Percentiles rank a stretch among this genome's conserved stretches.
These are phyloP conservation scores for Byssothecium circinans DNA, from an alignment of 2,329 filamentous ascomycete species.

Conservation along the genomic window DNA sequence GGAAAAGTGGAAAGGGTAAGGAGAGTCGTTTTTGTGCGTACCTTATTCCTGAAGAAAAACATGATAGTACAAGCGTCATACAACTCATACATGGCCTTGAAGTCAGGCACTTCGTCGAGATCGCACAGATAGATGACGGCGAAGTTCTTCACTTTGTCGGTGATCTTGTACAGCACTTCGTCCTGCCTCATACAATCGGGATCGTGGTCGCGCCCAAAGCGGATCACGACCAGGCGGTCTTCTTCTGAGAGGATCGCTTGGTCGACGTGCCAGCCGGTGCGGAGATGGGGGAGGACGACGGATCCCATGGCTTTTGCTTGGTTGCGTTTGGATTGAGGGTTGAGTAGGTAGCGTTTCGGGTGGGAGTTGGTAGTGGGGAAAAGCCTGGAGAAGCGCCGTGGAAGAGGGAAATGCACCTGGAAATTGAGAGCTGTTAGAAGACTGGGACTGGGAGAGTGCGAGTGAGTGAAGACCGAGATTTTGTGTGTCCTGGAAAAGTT, in stretches of 20 bases:
- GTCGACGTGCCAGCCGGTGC: constrained; percentile 96
- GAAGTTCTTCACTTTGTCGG: constrained; percentile 91
- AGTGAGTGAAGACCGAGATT: neutral
- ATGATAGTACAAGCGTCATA: constrained; percentile 94
- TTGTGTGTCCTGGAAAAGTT: neutral
- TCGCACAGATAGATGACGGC: constrained; percentile 83
- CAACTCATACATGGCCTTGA: constrained; percentile 92
- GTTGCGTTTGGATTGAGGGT: neutral
- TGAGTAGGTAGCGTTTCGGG: no score
- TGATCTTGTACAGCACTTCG: constrained; percentile 92
- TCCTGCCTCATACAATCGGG: constrained; percentile 82
- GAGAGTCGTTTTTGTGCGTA: no score
- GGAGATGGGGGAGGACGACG: constrained; percentile 87
- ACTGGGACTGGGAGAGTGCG: neutral
- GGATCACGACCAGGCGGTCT: constrained; percentile 88
- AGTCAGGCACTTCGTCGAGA: constrained; percentile 65
- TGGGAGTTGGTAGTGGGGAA: neutral
- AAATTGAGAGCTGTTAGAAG: neutral
- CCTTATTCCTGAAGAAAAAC: constrained; percentile 96
- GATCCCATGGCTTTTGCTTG: constrained; percentile 63
- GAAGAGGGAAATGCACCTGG: neutral
- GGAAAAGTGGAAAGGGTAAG: no score
- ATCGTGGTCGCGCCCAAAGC: constrained; percentile 86
- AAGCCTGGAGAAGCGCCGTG: neutral
- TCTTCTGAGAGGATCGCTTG: constrained; percentile 80